Percentiles rank a stretch among this genome's conserved stretches.
Evolutionary conservation across 2,329 filamentous ascomycete genomes (phyloP).

Genomic region (Plenodomus lindquistii): DNA sequence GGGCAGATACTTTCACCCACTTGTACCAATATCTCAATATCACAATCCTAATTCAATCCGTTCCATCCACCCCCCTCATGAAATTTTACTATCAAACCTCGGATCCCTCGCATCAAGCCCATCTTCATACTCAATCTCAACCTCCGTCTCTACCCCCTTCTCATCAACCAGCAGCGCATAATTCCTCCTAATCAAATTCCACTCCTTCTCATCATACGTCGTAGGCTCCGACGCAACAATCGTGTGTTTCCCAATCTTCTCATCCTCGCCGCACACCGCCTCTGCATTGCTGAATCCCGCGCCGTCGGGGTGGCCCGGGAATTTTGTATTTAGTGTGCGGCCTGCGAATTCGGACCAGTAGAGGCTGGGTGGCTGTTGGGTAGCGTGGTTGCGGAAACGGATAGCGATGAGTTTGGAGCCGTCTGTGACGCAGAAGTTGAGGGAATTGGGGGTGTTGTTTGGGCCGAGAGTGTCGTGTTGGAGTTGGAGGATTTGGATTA

Average conservation of each 20-base stretch:
- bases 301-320: constrained; percentile 53
- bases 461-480: constrained; percentile 49
- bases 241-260: constrained; percentile 55
- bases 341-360: constrained; percentile 58
- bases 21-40: too few relatives aligned
- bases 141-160: constrained; percentile 43
- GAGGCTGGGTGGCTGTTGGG: constrained; percentile 56
- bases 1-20: too few relatives aligned
- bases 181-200: constrained; percentile 56
- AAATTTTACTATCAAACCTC: constrained; percentile 20
- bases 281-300: constrained; percentile 39
- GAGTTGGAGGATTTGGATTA: constrained; percentile 52
- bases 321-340: constrained; percentile 58
- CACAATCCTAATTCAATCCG: too few relatives aligned
- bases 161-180: constrained; percentile 50
- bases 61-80: too few relatives aligned
- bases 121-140: constrained; percentile 43
- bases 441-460: constrained; percentile 50
- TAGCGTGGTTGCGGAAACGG: constrained; percentile 57
- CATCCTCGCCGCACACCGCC: constrained; percentile 40
- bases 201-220: constrained; percentile 57
- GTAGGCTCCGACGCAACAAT: constrained; percentile 60
- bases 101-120: constrained; percentile 48
- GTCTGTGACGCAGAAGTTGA: constrained; percentile 59
- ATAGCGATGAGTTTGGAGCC: constrained; percentile 55